Conservation (phyloP, 192 early-diverging fungal genomes). For the Radiomyces spectabilis region DNA sequence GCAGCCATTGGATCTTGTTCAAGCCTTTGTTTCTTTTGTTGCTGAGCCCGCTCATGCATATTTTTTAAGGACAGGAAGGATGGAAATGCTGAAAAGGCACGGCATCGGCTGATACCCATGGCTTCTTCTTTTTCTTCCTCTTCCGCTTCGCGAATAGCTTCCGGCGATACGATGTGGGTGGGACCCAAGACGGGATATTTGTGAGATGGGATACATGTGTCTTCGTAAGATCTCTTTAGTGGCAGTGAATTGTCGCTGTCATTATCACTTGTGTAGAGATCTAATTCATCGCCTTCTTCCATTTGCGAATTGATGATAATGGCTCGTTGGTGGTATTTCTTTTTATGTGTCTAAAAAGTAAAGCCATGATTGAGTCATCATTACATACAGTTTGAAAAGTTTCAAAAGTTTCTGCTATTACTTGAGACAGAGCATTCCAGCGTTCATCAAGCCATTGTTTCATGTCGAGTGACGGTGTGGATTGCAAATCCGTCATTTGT, state of each 20-base stretch:
- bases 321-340: background rate
- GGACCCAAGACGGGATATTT: too few species aligned
- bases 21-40: too few species aligned
- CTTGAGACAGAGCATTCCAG: too few species aligned
- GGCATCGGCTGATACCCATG: background rate
- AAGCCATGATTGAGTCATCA: background rate
- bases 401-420: too few species aligned
- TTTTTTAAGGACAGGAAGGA: constrained; percentile 16
- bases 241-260: background rate
- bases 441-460: too few species aligned
- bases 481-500: too few species aligned
- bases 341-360: background rate
- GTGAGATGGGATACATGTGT: too few species aligned
- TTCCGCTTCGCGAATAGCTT: constrained; percentile 21
- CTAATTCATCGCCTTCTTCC: background rate
- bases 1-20: too few species aligned
- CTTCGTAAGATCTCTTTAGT: too few species aligned
- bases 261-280: background rate
- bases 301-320: background rate
- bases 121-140: constrained; percentile 24
- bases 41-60: background rate
- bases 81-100: constrained; percentile 12
- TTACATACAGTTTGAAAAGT: background rate
- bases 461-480: too few species aligned
- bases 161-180: constrained; percentile 22